Base-by-base conservation (phyloP, 768 basidiomycete genomes). In the Sporobolomyces roseus region DNA sequence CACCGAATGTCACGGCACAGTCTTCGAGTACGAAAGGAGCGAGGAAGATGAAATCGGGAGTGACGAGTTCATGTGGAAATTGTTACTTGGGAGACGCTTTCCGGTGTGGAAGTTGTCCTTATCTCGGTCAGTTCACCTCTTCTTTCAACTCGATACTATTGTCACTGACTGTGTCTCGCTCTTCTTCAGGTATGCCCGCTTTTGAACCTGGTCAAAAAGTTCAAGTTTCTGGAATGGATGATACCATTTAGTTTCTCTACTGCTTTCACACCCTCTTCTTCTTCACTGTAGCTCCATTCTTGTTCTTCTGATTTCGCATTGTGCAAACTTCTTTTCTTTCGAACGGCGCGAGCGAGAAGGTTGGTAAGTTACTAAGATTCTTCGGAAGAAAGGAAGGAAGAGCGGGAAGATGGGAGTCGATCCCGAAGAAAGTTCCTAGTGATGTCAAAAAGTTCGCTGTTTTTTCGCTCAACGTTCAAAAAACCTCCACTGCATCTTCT, bases 151-250 rank as follows among this genome's bases (percentile, higher is more conserved):
- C 19, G 17, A 27, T 16, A 7, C 41, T 16, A 9, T 49, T n/a
- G 12, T 33, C 23, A 49, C 35, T 45, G 33, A 4, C 38, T 9
- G 38, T 9, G 38, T 41, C 17, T 41, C 38, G 38, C 38, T 41
- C 53, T 25, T 17, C 10, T 16, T 17, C 74, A 97, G 94, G 96
- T 74, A 84, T 98, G 33, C 96, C 96, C 52, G 91, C 94, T 17
- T 98, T 99, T 82, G 90, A 94, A 79, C 94, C 96, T 3, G 96
- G 96, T 63, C 92, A 98, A 82, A 94, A 97, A 81, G 92, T 99
- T 32, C 88, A 91, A 54, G 66, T 79, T 25, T 61, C 71, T 33
- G 63, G 67, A 23, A 53, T 71, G 61, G 74, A 76, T 54, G 75
- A 76, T 60, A 63, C 36, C n/a, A 35, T 13, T n/a, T 48, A 25